A percentile compares a stretch with the other conserved stretches of the same genome.
Conservation (phyloP, 2,329 filamentous ascomycete species). For the Albifimbria verrucaria region DNA sequence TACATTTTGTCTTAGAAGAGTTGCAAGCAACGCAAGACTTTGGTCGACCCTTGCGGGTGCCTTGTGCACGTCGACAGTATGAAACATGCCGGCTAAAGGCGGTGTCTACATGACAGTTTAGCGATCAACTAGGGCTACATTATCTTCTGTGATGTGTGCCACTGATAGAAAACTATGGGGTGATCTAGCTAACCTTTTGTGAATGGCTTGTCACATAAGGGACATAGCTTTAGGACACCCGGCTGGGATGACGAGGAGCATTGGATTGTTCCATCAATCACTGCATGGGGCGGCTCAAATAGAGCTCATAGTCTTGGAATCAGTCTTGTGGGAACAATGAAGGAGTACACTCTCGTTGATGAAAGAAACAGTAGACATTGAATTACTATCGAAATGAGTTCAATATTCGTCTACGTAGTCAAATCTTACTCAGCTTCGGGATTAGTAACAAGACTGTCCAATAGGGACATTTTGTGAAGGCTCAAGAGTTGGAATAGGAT, state of each 20-base stretch:
- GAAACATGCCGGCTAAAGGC: slow-evolving; percentile 20
- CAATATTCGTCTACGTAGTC: too few species aligned
- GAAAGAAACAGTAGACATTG: too few species aligned
- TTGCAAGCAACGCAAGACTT: slow-evolving; percentile 18
- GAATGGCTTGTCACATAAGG: slow-evolving; percentile 16
- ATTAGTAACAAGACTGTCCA: too few species aligned
- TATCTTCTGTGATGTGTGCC: too few species aligned
- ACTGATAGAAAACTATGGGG: too few species aligned
- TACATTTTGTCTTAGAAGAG: slow-evolving; percentile 19
- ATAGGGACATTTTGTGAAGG: too few species aligned
- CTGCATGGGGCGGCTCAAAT: neutral
- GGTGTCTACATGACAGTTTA: slow-evolving; percentile 8
- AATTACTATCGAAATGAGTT: too few species aligned
- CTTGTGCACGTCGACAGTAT: slow-evolving; percentile 21
- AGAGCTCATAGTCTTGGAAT: too few species aligned
- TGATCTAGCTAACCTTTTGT: slow-evolving; percentile 13
- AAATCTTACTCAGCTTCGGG: neutral
- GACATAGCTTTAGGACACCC: slow-evolving; percentile 9
- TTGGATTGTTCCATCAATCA: neutral
- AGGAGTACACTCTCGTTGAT: too few species aligned
- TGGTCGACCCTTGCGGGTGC: slow-evolving; percentile 17
- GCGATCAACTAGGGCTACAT: neutral
- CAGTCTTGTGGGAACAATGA: too few species aligned
- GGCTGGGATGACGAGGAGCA: neutral
- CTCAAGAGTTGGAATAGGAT: too few species aligned